phyloP scores from a whole-genome alignment of 441 rosid genomes.

The Raphanus hybrid region DNA sequence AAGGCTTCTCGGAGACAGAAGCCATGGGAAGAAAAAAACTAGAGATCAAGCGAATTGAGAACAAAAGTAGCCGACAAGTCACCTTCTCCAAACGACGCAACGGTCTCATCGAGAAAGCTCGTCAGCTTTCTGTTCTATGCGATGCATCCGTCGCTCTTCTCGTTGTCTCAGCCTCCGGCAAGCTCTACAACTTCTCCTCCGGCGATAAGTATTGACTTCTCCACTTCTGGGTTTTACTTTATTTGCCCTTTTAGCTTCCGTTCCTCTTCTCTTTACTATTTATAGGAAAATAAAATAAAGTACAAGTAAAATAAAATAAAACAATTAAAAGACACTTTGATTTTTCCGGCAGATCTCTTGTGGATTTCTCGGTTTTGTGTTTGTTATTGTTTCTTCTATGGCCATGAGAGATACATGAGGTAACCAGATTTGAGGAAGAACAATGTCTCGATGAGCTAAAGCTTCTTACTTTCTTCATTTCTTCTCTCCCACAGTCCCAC shows the following conservation, averaged over 20 bases:
- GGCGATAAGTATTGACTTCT: constrained; percentile 29
- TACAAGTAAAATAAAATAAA: background rate
- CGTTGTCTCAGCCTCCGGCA: constrained; percentile 33
- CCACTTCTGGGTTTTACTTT: background rate
- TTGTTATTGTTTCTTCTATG: constrained; percentile 17
- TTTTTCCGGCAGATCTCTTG: constrained; percentile 18
- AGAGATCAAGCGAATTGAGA: constrained; percentile 58
- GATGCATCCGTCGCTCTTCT: constrained; percentile 30
- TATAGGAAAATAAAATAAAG: background rate
- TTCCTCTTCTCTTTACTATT: background rate
- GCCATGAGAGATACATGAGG: constrained; percentile 19
- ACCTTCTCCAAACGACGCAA: constrained; percentile 56
- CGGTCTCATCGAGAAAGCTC: constrained; percentile 39
- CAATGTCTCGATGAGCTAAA: constrained; percentile 30
- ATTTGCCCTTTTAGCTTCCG: background rate
- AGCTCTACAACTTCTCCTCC: constrained; percentile 37
- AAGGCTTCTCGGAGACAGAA: constrained; percentile 10
- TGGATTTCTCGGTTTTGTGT: constrained; percentile 13
- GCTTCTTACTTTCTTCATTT: constrained; percentile 27
- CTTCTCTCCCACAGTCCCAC: background rate
- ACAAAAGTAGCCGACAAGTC: constrained; percentile 59
- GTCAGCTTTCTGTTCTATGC: constrained; percentile 41
- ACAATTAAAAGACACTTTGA: constrained; percentile 10
- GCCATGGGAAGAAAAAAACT: constrained; percentile 59
- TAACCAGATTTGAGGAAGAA: constrained; percentile 1